Evolutionary conservation across 2,329 filamentous ascomycete species (phyloP).

Genomic region (Sporothrix humicola): DNA sequence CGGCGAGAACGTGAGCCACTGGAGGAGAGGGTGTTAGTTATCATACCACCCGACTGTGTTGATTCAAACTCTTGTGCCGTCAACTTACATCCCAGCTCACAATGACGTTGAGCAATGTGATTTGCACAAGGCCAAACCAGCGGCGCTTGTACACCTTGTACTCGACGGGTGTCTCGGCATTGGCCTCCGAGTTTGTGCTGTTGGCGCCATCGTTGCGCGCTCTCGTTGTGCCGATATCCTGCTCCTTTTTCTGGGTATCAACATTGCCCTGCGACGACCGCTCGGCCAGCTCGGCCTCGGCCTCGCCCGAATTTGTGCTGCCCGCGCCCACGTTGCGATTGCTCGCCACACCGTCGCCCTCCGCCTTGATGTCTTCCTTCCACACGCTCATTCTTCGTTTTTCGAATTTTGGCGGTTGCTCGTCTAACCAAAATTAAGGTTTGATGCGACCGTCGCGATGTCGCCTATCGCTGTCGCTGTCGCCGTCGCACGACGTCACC

Average conservation of each 20-base stretch:
- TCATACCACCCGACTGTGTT: not conserved
- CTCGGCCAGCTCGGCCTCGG: slow-evolving; percentile 29
- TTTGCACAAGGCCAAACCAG: slow-evolving; percentile 84
- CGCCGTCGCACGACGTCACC: slow-evolving; percentile 3
- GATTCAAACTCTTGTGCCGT: not conserved
- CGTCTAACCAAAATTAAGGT: not conserved
- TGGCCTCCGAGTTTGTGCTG: not conserved
- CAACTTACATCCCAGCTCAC: slow-evolving; percentile 89
- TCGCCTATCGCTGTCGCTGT: not conserved
- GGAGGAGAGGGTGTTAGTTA: not conserved
- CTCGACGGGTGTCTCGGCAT: not conserved
- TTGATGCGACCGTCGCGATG: not conserved
- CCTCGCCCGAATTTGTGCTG: slow-evolving; percentile 3
- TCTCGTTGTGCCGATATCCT: not conserved
- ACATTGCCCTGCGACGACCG: slow-evolving; percentile 11
- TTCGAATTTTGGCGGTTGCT: not conserved
- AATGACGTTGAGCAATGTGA: slow-evolving; percentile 88
- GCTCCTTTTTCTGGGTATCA: not conserved
- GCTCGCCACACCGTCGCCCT: not conserved
- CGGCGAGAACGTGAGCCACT: slow-evolving; percentile 94
- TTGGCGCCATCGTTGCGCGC: not conserved
- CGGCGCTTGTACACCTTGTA: slow-evolving; percentile 73
- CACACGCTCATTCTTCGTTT: not conserved
- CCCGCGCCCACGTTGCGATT: slow-evolving; percentile 19
- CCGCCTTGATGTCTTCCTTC: slow-evolving; percentile 22